Evolutionary conservation across 176 grass and related monocot species (phyloP).

Genomic region (Aegilops umbellulata): DNA sequence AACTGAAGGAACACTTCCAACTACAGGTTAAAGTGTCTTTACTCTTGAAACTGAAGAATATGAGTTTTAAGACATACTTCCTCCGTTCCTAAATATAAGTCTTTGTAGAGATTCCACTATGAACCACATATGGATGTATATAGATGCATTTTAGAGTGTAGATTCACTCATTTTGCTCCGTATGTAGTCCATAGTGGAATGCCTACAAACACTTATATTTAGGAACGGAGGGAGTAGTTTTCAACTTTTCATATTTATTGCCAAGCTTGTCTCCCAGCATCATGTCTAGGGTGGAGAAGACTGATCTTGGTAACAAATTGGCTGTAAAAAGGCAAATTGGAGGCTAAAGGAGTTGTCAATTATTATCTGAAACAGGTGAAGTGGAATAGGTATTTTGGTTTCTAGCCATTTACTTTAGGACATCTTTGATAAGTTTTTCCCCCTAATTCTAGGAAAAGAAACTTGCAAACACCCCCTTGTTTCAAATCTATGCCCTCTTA

Average conservation of each 20-base stretch:
- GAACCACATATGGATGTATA: no score
- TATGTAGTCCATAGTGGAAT: no score
- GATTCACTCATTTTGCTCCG: no score
- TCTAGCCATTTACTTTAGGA: background rate
- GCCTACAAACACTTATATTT: no score
- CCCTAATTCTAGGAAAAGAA: background rate
- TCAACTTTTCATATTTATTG: background rate
- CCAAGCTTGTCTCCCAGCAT: background rate
- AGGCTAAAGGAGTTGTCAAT: background rate
- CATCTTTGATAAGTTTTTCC: background rate
- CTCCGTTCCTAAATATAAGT: no score
- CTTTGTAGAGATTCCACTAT: no score
- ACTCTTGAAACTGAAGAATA: background rate
- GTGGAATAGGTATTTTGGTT: background rate
- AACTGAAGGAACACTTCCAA: constrained; percentile 1
- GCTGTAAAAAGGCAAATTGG: background rate
- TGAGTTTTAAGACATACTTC: background rate
- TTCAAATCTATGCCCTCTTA: background rate
- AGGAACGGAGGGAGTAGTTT: background rate
- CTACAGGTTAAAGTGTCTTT: background rate
- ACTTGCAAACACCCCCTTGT: background rate
- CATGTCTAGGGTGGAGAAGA: background rate
- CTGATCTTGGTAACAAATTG: background rate
- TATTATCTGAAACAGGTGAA: background rate
- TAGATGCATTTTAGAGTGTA: no score